Evolutionary conservation across 129 eudicot species (phyloP).

Genomic region (Solidago caesia): DNA sequence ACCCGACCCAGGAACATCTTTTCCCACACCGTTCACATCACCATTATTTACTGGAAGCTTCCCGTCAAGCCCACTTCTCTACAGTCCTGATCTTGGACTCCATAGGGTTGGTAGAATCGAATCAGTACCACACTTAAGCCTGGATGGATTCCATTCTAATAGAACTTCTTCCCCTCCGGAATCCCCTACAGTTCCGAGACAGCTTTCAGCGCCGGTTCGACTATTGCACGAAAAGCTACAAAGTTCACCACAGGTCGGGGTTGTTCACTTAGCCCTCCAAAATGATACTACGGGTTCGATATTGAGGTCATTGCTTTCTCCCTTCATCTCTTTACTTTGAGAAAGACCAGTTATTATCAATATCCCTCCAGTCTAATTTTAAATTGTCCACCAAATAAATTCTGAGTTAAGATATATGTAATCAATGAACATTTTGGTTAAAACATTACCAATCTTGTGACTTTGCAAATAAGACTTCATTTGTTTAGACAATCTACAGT

Average conservation of each 20-base stretch:
- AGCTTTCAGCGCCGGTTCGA: slow-evolving; percentile 63
- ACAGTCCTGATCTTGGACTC: slow-evolving; percentile 79
- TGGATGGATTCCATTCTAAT: slow-evolving; percentile 76
- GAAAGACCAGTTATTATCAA: neutral
- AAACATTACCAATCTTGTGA: too few relatives aligned
- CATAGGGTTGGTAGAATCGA: slow-evolving; percentile 73
- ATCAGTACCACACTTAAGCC: slow-evolving; percentile 86
- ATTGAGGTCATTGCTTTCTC: slow-evolving; percentile 55
- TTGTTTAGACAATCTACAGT: too few relatives aligned
- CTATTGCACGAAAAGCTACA: slow-evolving; percentile 69
- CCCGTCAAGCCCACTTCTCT: slow-evolving; percentile 83
- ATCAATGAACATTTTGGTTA: too few relatives aligned
- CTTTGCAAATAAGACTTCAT: too few relatives aligned
- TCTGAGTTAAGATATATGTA: too few relatives aligned
- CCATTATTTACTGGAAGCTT: slow-evolving; percentile 97
- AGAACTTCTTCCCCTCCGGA: slow-evolving; percentile 78
- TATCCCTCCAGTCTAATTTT: too few relatives aligned
- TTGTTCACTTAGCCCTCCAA: slow-evolving; percentile 85
- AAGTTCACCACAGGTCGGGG: slow-evolving; percentile 86
- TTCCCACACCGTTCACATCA: slow-evolving; percentile 83
- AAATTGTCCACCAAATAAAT: too few relatives aligned
- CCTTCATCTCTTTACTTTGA: slow-evolving; percentile 10
- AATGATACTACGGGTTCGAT: slow-evolving; percentile 81
- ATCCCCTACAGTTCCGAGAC: slow-evolving; percentile 70
- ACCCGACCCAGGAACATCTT: slow-evolving; percentile 56